Evolutionary conservation across 2,329 filamentous ascomycete genomes (phyloP).

Genomic region (Colletotrichum sp.): DNA sequence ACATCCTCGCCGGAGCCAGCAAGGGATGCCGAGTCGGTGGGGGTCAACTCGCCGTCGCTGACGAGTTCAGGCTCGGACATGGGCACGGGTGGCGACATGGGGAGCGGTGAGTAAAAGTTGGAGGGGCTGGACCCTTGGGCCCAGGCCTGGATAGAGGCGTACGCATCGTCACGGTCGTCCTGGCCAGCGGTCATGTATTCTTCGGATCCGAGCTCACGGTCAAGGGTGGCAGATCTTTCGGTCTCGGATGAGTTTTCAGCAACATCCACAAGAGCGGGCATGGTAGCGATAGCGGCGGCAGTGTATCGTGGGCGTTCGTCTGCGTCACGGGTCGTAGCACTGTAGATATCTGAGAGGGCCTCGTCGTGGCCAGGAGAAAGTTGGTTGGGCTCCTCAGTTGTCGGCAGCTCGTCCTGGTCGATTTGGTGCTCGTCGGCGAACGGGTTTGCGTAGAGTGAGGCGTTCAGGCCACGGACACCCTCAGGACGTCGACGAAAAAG

Average conservation of each 20-base stretch:
- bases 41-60: slow-evolving; percentile 61
- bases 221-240: slow-evolving; percentile 21
- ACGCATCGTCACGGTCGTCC: slow-evolving; percentile 52
- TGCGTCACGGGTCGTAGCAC: slow-evolving; percentile 53
- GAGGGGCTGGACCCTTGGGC: slow-evolving; percentile 57
- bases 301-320: slow-evolving; percentile 24
- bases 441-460: slow-evolving; percentile 60
- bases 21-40: slow-evolving; percentile 63
- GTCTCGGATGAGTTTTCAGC: slow-evolving; percentile 18
- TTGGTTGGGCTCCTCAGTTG: slow-evolving; percentile 37
- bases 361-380: slow-evolving; percentile 53
- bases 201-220: slow-evolving; percentile 41
- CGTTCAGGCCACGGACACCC: slow-evolving; percentile 49
- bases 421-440: slow-evolving; percentile 64
- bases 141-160: slow-evolving; percentile 70
- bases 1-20: slow-evolving; percentile 56
- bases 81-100: slow-evolving; percentile 53
- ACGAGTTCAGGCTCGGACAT: slow-evolving; percentile 57
- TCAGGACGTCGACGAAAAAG: slow-evolving; percentile 54
- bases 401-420: slow-evolving; percentile 47
- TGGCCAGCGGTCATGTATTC: slow-evolving; percentile 60
- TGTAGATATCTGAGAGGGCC: slow-evolving; percentile 60
- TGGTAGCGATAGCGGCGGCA: slow-evolving; percentile 24
- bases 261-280: slow-evolving; percentile 39
- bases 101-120: slow-evolving; percentile 65